Evolutionary conservation across 192 early-diverging fungal genomes (phyloP), one percentile per base, ranked within the genome.

Genomic region (Coemansia nantahalensis): DNA sequence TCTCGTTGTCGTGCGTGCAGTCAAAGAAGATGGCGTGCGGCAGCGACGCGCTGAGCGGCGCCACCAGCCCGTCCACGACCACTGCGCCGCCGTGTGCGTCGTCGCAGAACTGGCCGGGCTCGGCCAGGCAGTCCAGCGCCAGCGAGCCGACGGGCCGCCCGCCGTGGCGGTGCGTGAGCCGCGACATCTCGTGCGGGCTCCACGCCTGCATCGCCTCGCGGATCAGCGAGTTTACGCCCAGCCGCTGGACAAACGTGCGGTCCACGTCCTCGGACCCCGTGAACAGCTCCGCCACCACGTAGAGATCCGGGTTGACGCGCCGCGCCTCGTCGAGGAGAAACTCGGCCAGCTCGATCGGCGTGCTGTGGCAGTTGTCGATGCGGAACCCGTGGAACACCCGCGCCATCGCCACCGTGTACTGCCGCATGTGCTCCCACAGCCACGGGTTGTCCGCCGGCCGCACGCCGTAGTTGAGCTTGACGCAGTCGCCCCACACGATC

Each of bases 331-430:
- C 94, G 35, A 99, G 74, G 7, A 99, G 71, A 49, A 97, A 92
- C 44, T 93, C 78, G 1, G 93, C 97, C 3, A 99, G 82, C 62
- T 95, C 90, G 17, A 98, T 82, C 1, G 97, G 97, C 2, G 97
- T 99, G 18, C 92, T 96, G 60, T 99, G 97, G 61, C 97, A 99
- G 63, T 99, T 99, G 76, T 99, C 97, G 45, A 99, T 97, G 23
- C 97, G 87, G 72, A 99, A 90, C 9, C 95, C 97, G 39, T 97
- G 84, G 78, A 99, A 99, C 3, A 88, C 69, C 1, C 78, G 65
- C 1, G 97, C 95, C 79, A 95, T 90, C 34, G 82, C 85, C 37
- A 85, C 61, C 0, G 97, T 98, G 63, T 99, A 99, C 39, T 78
- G 68, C 15, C 72, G 83, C 87, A 92, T 91, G 51, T 97, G 93